A percentile compares a stretch with the other conserved stretches of the same genome.
These are phyloP conservation scores for Emergomyces africanus DNA, from an alignment of 2,329 filamentous ascomycete species.

Conservation along the genomic window DNA sequence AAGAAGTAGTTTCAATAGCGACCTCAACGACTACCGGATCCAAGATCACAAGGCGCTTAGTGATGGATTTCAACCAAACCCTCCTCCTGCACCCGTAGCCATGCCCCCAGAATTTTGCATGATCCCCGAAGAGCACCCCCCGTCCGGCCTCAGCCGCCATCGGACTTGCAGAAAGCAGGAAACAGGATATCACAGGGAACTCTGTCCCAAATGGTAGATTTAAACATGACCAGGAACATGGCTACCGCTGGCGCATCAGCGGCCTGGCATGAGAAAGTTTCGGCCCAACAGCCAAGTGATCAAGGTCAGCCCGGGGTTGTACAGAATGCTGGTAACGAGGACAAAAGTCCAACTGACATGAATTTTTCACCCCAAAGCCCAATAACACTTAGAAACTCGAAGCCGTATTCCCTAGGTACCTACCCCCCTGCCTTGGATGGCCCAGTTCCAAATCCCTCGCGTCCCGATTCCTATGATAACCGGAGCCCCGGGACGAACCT, in stretches of 20 bases:
- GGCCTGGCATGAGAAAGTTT: conserved; percentile 26
- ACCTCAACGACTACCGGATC: conserved; percentile 13
- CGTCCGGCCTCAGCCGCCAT: conserved; percentile 58
- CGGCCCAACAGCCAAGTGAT: conserved; percentile 18
- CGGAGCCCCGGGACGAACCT: neutral
- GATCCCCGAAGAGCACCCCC: conserved; percentile 56
- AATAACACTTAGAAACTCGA: conserved; percentile 4
- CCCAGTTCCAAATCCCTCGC: neutral
- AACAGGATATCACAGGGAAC: conserved; percentile 74
- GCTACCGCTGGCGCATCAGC: conserved; percentile 27
- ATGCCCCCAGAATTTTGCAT: conserved; percentile 66
- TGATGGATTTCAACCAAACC: conserved; percentile 34
- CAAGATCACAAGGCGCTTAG: conserved; percentile 18
- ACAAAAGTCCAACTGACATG: conserved; percentile 19
- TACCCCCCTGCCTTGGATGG: neutral
- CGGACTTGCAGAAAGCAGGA: conserved; percentile 67
- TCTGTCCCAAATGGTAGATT: conserved; percentile 64
- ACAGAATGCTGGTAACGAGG: conserved; percentile 19
- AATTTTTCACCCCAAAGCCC: conserved; percentile 12
- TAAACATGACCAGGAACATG: conserved; percentile 40
- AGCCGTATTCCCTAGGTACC: neutral
- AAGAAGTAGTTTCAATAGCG: conserved; percentile 30
- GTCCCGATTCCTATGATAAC: conserved; percentile 6
- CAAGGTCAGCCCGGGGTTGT: conserved; percentile 30
- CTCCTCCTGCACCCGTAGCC: conserved; percentile 63